phyloP scores from a whole-genome alignment of 257 asterid species.

The Solanum infundibuliforme region DNA sequence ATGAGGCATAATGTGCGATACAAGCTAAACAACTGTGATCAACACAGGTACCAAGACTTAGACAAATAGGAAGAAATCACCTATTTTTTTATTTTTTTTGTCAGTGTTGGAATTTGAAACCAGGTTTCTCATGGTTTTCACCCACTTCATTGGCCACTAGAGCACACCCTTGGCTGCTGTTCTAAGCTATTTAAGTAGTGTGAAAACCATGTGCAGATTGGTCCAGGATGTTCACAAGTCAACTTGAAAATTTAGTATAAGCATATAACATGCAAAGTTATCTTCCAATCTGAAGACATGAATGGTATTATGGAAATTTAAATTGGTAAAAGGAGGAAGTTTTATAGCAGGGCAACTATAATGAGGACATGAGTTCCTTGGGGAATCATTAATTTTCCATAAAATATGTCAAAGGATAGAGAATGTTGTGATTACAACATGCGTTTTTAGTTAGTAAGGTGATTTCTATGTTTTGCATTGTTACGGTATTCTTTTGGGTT shows the following conservation, averaged over 20 bases:
- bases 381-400: not conserved
- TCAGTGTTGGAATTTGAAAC: not conserved
- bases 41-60: not conserved
- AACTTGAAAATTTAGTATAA: not conserved
- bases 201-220: not conserved
- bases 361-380: not conserved
- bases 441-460: not conserved
- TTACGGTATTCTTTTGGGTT: not conserved
- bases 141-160: not conserved
- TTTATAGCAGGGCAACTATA: not conserved
- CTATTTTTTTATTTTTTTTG: not conserved
- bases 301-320: not conserved
- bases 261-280: not conserved
- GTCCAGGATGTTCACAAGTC: not conserved
- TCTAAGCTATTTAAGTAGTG: not conserved
- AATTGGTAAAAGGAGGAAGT: not conserved
- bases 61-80: not conserved
- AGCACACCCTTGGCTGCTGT: not conserved
- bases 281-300: not conserved
- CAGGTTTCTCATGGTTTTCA: not conserved
- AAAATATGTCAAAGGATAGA: not conserved
- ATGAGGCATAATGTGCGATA: not conserved
- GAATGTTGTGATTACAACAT: not conserved
- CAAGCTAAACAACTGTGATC: not conserved
- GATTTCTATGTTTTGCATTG: not conserved